Evolutionary conservation across 768 basidiomycete genomes (phyloP), one percentile per base, ranked within the genome.

Genomic region (Tylopilus rubrobrunneus): DNA sequence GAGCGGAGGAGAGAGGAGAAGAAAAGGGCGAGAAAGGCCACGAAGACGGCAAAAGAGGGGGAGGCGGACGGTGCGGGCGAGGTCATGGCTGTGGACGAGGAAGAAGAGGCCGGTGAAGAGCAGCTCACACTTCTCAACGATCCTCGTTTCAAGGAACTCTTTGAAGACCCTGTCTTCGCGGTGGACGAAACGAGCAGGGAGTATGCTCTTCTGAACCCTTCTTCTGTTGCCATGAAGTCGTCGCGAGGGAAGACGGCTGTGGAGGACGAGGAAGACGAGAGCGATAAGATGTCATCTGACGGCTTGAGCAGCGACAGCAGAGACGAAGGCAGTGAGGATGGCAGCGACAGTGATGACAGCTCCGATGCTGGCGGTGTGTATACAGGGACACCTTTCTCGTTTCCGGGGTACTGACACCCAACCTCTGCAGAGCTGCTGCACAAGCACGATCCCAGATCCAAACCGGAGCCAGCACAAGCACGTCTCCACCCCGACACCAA

Each of bases 191-290:
- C 73, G 40, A 89, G 77, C 60, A 78, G 90, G 62, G 97, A 98
- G 74, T 98, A 79, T 68, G 89, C 86, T n/a, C 71, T 98, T 59
- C 82, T 98, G 67, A 94, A 98, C 69, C 96, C 96, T 14, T 95
- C 93, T 19, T 72, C 86, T 10, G 83, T 74, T n/a, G 78, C 81
- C 29, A 79, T 80, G 65, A 81, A 76, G 67, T 67, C 55, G 54
- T 63, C 60, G 33, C 71, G 76, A 58, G 70, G 71, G 47, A 90
- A 81, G 77, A 95, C 91, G 1, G 91, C 87, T 1, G 89, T 92
- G 25, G 89, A 94, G 63, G 84, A 90, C 34, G 92, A 95, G 59
- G 90, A 90, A 29, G 94, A 94, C 17, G 90, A 92, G 66, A 90
- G 86, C 60, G 89, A 92, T 55, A 83, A 78, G 65, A 51, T 67